These are phyloP conservation scores for Blastobotrys americana DNA, from an alignment of 805 yeast genomes.

Conservation along the genomic window DNA sequence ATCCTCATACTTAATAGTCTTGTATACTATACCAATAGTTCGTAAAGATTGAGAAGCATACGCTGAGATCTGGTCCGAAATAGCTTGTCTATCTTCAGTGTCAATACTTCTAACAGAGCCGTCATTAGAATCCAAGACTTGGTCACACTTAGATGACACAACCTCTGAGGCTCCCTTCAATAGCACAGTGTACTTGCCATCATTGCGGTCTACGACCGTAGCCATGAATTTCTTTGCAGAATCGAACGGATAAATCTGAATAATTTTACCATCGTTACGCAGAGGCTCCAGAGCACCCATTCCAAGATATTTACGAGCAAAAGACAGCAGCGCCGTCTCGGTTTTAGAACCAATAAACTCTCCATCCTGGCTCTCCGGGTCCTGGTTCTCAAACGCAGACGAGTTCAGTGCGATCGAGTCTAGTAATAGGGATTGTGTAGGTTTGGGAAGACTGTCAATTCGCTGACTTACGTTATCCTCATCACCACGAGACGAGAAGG, in stretches of 20 bases:
- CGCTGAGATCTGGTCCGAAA: slow-evolving; percentile 40
- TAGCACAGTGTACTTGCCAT: slow-evolving; percentile 45
- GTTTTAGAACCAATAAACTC: slow-evolving; percentile 91
- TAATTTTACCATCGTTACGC: slow-evolving; percentile 41
- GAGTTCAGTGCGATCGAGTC: slow-evolving; percentile 72
- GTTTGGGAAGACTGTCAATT: slow-evolving; percentile 11
- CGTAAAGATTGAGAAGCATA: slow-evolving; percentile 78
- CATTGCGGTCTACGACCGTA: slow-evolving; percentile 41
- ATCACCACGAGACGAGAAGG: background rate
- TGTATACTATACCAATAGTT: slow-evolving; percentile 82
- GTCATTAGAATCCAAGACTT: slow-evolving; percentile 15
- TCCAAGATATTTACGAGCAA: slow-evolving; percentile 53
- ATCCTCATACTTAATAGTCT: slow-evolving; percentile 42
- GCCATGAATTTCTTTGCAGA: slow-evolving; percentile 92
- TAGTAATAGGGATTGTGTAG: slow-evolving; percentile 27
- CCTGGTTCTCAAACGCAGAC: slow-evolving; percentile 78
- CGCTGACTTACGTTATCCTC: slow-evolving; percentile 2
- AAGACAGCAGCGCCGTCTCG: slow-evolving; percentile 74
- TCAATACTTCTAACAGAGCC: slow-evolving; percentile 8
- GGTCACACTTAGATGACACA: slow-evolving; percentile 53
- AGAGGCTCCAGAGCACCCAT: slow-evolving; percentile 41
- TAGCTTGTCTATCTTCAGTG: slow-evolving; percentile 24
- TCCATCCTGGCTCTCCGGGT: slow-evolving; percentile 24
- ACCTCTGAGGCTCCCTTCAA: slow-evolving; percentile 96
- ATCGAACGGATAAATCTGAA: slow-evolving; percentile 82